Conservation (phyloP, 1,284 basidiomycete genomes). For the Tylopilus sp. region DNA sequence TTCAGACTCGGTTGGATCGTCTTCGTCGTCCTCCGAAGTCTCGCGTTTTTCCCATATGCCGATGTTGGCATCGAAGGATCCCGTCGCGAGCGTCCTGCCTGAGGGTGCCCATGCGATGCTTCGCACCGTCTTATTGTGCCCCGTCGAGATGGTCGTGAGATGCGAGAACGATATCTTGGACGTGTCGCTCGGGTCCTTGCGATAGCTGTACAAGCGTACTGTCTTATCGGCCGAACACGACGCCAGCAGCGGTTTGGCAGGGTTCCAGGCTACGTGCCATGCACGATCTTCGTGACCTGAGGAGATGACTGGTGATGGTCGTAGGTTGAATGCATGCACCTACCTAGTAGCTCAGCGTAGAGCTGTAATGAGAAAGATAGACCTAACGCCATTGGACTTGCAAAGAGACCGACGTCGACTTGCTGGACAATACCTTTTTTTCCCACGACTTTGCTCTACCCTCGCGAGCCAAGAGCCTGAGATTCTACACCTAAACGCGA, state of each 20-base stretch:
- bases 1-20: conserved; percentile 31
- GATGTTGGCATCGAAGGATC: conserved; percentile 92
- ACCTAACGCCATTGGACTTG: conserved; percentile 24
- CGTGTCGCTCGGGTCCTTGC: conserved; percentile 30
- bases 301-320: background rate
- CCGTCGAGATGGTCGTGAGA: conserved; percentile 68
- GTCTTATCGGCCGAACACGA: conserved; percentile 95
- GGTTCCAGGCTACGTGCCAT: conserved; percentile 94
- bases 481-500: too few relatives aligned
- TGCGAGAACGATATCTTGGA: conserved; percentile 47
- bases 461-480: too few relatives aligned
- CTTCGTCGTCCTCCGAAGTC: conserved; percentile 44
- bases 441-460: background rate
- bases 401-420: background rate
- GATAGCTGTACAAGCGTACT: conserved; percentile 81
- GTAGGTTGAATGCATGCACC: background rate
- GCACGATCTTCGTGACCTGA: conserved; percentile 81
- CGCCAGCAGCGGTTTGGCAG: conserved; percentile 75
- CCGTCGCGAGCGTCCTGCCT: conserved; percentile 87
- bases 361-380: conserved; percentile 23
- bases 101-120: conserved; percentile 88
- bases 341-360: conserved; percentile 34
- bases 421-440: background rate
- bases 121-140: conserved; percentile 90
- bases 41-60: conserved; percentile 83